Base-by-base conservation (phyloP, 495 filamentous ascomycete species). In the Annulohypoxylon maeteangense region DNA sequence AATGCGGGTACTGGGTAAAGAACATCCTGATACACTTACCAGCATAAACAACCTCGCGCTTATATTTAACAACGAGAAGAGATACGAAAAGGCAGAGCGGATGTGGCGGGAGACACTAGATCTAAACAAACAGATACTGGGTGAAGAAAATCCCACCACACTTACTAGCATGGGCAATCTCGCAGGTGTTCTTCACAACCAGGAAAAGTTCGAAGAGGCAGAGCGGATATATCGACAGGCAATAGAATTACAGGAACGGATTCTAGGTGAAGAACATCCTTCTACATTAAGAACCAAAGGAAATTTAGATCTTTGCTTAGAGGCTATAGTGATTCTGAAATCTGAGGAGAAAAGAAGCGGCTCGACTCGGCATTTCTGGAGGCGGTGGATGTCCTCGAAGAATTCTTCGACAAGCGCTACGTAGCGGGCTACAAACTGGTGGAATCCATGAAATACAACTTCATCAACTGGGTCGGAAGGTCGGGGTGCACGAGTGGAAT, bases 101-200 rank as follows among this genome's bases (percentile, higher is more conserved):
- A 47, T 75, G 31, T 53, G 65, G 29, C 47, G 65, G 14, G 57
- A 69, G 36, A 31, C 23, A 38, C 42, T 75, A 1, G 40, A 64
- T 23, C 62, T 69, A 34, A 47, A 12, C 11, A 12, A 55, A 25
- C 11, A 44, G 16, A 27, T 55, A 31, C 58, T 69, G 16, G 64
- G 61, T 8, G 18, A 18, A 34, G 47, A 71, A 12, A 34, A 71
- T 59, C 66, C 48, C 12, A 0, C 48, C 1, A 74, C 57, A 48
- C 56, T 74, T 54, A 10, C 0, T 1, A 32, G 1, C 1, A 65
- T 54, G 34, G 10, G 6, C 27, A 29, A n/a, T 5, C 34, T 64
- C 22, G 2, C 14, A 12, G 7, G 0, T 20, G 20, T 8, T 31
- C n/a, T 54, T 48, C 3, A 34, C 14, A 5, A 12, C 3, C 23